A percentile compares a stretch with the other conserved stretches of the same genome.
These are phyloP conservation scores for Verticillium klebahnii DNA, from an alignment of 2,329 filamentous ascomycete genomes.

Conservation along the genomic window DNA sequence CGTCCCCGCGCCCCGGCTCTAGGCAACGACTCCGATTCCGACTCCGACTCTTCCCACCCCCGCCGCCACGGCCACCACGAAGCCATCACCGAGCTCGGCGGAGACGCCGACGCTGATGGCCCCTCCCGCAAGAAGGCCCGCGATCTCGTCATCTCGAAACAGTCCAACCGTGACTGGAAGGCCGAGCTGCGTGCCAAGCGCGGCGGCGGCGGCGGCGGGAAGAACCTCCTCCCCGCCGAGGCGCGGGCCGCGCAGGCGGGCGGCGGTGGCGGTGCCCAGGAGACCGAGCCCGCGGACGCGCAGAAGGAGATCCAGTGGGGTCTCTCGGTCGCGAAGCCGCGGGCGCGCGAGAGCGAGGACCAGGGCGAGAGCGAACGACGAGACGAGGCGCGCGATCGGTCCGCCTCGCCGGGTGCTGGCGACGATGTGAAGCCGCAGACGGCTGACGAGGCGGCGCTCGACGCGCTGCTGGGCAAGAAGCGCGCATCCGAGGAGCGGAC, in stretches of 20 bases:
- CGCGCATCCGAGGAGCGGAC: constrained; percentile 18
- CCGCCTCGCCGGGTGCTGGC: not conserved
- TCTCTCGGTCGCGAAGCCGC: constrained; percentile 40
- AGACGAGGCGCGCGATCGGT: constrained; percentile 1
- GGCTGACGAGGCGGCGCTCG: constrained; percentile 51
- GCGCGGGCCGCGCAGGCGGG: constrained; percentile 43
- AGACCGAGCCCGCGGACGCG: constrained; percentile 36
- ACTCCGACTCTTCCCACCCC: constrained; percentile 28
- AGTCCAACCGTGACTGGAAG: constrained; percentile 60
- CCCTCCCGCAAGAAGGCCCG: constrained; percentile 20
- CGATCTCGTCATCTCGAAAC: constrained; percentile 51
- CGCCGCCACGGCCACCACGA: constrained; percentile 30
- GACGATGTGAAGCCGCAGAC: not conserved
- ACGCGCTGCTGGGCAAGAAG: constrained; percentile 57
- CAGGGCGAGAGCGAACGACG: not conserved
- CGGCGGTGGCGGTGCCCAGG: constrained; percentile 15
- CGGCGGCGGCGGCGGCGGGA: constrained; percentile 36
- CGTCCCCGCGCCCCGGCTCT: constrained; percentile 38
- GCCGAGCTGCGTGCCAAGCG: constrained; percentile 43
- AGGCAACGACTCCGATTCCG: constrained; percentile 37
- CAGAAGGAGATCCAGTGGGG: constrained; percentile 54
- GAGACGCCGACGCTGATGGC: constrained; percentile 29
- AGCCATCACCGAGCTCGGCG: constrained; percentile 45
- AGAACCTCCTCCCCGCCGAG: constrained; percentile 53
- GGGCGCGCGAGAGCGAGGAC: constrained; percentile 39